These are phyloP conservation scores for Linnemannia zychae DNA, from an alignment of 192 early-diverging fungal genomes.

Conservation along the genomic window DNA sequence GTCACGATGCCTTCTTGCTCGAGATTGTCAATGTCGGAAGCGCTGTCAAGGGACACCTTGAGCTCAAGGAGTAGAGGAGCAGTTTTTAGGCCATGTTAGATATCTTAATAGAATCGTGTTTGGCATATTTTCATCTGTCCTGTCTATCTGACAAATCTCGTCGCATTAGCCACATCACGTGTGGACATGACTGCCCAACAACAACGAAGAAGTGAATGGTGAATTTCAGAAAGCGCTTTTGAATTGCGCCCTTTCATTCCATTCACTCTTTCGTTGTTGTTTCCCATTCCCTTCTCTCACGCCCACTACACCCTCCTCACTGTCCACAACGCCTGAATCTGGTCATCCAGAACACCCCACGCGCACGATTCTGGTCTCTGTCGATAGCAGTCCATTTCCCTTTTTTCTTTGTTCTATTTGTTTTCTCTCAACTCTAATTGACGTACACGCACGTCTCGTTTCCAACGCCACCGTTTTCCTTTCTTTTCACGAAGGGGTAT, in stretches of 20 bases:
- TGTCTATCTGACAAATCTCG: no score
- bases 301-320: not conserved
- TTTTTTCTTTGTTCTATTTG: not conserved
- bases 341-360: not conserved
- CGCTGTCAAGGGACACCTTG: conserved; percentile 93
- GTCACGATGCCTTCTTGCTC: conserved; percentile 97
- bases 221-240: not conserved
- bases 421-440: not conserved
- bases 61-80: conserved; percentile 57
- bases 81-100: not conserved
- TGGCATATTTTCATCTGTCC: no score
- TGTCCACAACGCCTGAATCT: not conserved
- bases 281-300: not conserved
- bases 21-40: conserved; percentile 91
- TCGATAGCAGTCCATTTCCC: not conserved
- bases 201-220: no score
- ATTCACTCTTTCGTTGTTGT: not conserved
- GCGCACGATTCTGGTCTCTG: not conserved
- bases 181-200: not conserved
- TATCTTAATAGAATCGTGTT: not conserved
- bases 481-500: not conserved
- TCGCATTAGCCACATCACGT: not conserved
- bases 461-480: not conserved
- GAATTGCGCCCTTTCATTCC: not conserved
- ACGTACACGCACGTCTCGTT: not conserved